phyloP scores from a whole-genome alignment of 768 basidiomycete species.

The Amyloporia xantha region DNA sequence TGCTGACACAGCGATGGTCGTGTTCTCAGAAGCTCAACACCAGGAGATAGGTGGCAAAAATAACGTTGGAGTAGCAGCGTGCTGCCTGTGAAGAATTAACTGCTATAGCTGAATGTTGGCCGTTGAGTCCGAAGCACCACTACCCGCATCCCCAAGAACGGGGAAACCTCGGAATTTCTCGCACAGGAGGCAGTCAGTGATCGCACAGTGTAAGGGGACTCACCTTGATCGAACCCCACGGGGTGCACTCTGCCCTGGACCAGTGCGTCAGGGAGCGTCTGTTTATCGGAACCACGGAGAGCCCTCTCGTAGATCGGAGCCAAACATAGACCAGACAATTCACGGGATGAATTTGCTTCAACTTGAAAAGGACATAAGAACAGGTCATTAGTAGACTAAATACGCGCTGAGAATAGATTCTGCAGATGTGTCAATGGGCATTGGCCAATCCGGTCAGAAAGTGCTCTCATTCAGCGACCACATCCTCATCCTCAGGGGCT shows the following conservation, averaged over 20 bases:
- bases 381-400: background rate
- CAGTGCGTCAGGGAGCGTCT: background rate
- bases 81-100: no score
- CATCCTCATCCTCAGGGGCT: constrained; percentile 1
- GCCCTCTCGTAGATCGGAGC: background rate
- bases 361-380: background rate
- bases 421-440: background rate
- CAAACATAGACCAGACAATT: background rate
- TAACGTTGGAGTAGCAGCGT: no score
- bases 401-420: background rate
- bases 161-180: background rate
- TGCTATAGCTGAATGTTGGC: no score
- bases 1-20: no score
- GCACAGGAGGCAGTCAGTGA: background rate
- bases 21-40: no score
- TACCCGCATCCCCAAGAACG: no score
- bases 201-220: background rate
- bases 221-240: background rate
- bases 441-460: background rate
- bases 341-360: background rate
- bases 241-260: background rate
- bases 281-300: background rate
- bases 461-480: background rate
- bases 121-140: no score
- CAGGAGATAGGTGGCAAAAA: no score